Evolutionary conservation across 768 basidiomycete genomes (phyloP), one percentile per base, ranked within the genome.

Genomic region (Melanogaster broomeanus): DNA sequence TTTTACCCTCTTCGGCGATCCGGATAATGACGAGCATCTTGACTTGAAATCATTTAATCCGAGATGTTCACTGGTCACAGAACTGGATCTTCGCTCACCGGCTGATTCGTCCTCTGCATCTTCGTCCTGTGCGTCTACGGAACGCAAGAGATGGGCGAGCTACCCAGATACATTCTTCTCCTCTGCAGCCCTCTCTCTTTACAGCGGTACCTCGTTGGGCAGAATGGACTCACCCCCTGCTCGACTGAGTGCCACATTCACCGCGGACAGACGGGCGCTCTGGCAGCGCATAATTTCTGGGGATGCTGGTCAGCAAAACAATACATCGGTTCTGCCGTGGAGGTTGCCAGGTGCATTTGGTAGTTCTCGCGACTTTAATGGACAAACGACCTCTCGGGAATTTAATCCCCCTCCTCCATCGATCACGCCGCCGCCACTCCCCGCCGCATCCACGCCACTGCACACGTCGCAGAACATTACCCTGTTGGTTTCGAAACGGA

Each of bases 131-230:
- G 19, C 12, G 21, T 57, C 47, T 18, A 34, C 30, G 13, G 48
- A 51, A 33, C 37, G 25, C 16, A 45, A 42, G 27, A 76, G 86
- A 46, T 89, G 88, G 88, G 88, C 84, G 11, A 62, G 53, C 31
- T 90, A 85, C 59, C 83, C 86, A 4, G 64, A 72, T 33, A 76
- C 76, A 10, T 76, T 82, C 52, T 90, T 90, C 60, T 78, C 79
- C 4, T 83, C 64, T 75, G 31, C 67, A 74, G 35, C 73, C 25
- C 79, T 90, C 15, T 80, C 81, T 5, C 46, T 80, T 2, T 87
- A 83, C 61, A 73, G 64, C 10, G 77, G 78, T 33, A 49, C 46
- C 11, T 55, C 59, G 22, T 71, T 82, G 18, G 75, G 39, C n/a
- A 42, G 3, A 34, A 27, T 34, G 1, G 12, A 74, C 4, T 64